Conservation (phyloP, 2,329 filamentous ascomycete genomes). For the Colletotrichum endophyticum region DNA sequence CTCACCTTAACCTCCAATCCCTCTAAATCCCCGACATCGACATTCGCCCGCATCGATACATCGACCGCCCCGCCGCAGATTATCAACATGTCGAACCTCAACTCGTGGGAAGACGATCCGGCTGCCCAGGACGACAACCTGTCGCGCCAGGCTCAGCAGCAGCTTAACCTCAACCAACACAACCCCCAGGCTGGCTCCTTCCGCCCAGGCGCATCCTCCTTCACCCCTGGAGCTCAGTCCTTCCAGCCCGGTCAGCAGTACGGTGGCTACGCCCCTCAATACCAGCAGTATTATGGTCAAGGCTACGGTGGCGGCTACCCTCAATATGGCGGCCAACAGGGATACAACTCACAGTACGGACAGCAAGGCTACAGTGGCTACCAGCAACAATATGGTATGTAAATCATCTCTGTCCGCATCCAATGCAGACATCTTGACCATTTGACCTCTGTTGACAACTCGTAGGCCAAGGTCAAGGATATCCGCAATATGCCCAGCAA, state of each 20-base stretch:
- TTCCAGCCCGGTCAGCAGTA: constrained; percentile 78
- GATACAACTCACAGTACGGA: constrained; percentile 50
- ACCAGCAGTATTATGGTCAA: constrained; percentile 59
- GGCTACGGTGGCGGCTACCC: constrained; percentile 57
- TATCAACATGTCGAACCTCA: constrained; percentile 79
- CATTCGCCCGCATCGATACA: neutral
- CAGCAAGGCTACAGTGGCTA: constrained; percentile 39
- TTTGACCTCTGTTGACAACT: neutral
- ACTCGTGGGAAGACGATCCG: constrained; percentile 94
- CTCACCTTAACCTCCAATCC: neutral
- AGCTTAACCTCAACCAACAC: constrained; percentile 73
- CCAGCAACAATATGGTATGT: constrained; percentile 44
- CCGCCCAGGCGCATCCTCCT: constrained; percentile 63
- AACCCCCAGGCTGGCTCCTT: constrained; percentile 47
- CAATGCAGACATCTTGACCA: neutral
- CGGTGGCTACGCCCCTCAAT: constrained; percentile 60
- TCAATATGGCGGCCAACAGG: constrained; percentile 53
- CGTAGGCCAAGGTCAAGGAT: constrained; percentile 33
- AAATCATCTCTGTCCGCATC: neutral
- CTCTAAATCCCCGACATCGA: neutral
- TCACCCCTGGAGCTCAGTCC: constrained; percentile 72
- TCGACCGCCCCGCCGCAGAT: neutral
- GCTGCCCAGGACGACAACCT: constrained; percentile 79
- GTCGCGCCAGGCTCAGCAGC: constrained; percentile 76
- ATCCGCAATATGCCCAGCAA: constrained; percentile 55